Base-by-base conservation (phyloP, 1,284 basidiomycete species). In the Tylopilus sp. region DNA sequence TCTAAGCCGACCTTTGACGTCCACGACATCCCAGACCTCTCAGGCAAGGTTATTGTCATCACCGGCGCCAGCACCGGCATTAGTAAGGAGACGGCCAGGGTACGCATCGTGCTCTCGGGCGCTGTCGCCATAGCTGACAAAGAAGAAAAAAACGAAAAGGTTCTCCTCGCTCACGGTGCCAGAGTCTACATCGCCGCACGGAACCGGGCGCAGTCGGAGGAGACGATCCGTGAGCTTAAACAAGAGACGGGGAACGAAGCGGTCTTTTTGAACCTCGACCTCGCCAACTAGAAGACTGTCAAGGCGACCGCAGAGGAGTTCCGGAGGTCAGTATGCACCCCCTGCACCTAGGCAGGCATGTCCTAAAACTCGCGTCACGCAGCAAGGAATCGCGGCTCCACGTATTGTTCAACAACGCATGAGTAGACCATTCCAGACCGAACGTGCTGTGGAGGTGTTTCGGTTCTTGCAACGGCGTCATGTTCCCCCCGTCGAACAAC, bases 111-210 rank as follows among this genome's bases (percentile, higher is more conserved):
- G 2, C 9, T 35, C 18, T 9, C 10, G 19, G 10, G 4, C n/a
- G n/a, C n/a, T n/a, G n/a, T n/a, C n/a, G n/a, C n/a, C n/a, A n/a
- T n/a, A n/a, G n/a, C n/a, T n/a, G n/a, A n/a, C n/a, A n/a, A n/a
- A n/a, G n/a, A n/a, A n/a, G n/a, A 34, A 34, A 15, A n/a, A 9
- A 30, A 10, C 2, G 31, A 11, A 23, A 7, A 46, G 73, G 73
- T 67, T 9, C 71, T 83, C 13, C 71, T 82, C 30, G 46, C 64
- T 13, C 73, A 73, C 45, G 75, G 77, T 33, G 81, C 80, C 2
- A 81, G 71, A 34, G 83, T 86, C 8, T 84, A 83, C 59, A 70
- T 86, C 49, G 78, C 77, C 4, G 70, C 73, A 4, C 72, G 83
- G 12, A 73, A 66, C 55, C 61, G 66, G 46, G 52, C 61, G 15